Percentiles rank a stretch among this genome's conserved stretches.
Conservation (phyloP, 495 filamentous ascomycete species). For the Thermothielavioides terrestris region DNA sequence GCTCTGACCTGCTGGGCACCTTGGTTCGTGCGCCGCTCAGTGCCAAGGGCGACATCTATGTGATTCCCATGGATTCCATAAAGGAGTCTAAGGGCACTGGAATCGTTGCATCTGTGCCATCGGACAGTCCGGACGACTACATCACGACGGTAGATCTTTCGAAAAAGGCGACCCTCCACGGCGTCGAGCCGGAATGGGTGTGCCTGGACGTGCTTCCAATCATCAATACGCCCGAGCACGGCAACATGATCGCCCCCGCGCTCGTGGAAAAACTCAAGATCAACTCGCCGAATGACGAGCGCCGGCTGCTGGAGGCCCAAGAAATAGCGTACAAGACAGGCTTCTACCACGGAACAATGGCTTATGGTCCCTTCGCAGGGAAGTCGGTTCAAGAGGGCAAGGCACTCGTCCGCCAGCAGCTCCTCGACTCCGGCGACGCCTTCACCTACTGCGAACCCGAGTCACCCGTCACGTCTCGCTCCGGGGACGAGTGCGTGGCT, state of each 20-base stretch:
- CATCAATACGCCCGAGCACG: conserved; percentile 83
- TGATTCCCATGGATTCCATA: conserved; percentile 90
- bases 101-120: conserved; percentile 89
- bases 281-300: conserved; percentile 85
- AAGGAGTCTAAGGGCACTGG: conserved; percentile 88
- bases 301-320: conserved; percentile 83
- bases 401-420: conserved; percentile 66
- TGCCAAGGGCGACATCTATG: conserved; percentile 67
- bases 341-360: conserved; percentile 89
- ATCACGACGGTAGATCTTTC: conserved; percentile 78
- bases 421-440: conserved; percentile 70
- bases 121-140: conserved; percentile 72
- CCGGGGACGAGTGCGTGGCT: conserved; percentile 76
- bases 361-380: conserved; percentile 78
- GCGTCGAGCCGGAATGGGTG: conserved; percentile 92
- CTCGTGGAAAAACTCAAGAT: conserved; percentile 91
- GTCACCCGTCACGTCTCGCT: conserved; percentile 71
- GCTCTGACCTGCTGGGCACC: conserved; percentile 72
- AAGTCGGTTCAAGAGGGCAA: conserved; percentile 76
- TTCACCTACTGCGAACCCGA: conserved; percentile 91
- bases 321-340: conserved; percentile 92
- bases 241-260: conserved; percentile 62
- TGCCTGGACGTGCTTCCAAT: conserved; percentile 77
- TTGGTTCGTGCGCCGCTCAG: conserved; percentile 83
- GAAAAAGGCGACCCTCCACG: conserved; percentile 93